Evolutionary conservation across 805 yeast genomes (phyloP).

Genomic region (Candida awuae): DNA sequence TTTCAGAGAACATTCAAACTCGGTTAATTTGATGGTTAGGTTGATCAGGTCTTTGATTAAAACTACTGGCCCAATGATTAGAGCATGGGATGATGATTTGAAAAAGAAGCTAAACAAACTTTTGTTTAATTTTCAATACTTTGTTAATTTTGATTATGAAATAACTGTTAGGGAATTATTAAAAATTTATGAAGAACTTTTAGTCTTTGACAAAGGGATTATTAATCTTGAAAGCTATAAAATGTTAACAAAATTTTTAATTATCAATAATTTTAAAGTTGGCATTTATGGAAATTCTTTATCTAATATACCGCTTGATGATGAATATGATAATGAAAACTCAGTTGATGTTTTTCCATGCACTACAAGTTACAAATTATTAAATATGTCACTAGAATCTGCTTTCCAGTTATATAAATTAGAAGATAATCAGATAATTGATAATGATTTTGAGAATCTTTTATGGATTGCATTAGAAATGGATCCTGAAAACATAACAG

Average conservation of each 20-base stretch:
- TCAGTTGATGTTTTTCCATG: slow-evolving; percentile 20
- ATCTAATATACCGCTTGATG: slow-evolving; percentile 20
- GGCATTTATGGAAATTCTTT: slow-evolving; percentile 24
- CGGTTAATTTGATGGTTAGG: slow-evolving; percentile 36
- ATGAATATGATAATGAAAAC: slow-evolving; percentile 19
- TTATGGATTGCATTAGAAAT: slow-evolving; percentile 30
- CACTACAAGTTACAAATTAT: slow-evolving; percentile 26
- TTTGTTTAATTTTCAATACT: slow-evolving; percentile 31
- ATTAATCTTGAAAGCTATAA: slow-evolving; percentile 27
- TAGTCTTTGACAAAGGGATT: slow-evolving; percentile 36
- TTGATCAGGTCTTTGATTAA: slow-evolving; percentile 39
- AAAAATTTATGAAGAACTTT: slow-evolving; percentile 37
- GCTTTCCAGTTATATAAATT: slow-evolving; percentile 25
- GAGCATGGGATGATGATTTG: slow-evolving; percentile 24
- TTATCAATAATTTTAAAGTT: slow-evolving; percentile 28
- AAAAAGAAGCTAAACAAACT: slow-evolving; percentile 31
- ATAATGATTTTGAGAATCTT: slow-evolving; percentile 16
- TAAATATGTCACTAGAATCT: slow-evolving; percentile 23
- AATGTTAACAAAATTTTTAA: slow-evolving; percentile 24
- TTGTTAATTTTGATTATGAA: slow-evolving; percentile 28
- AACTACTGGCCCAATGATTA: slow-evolving; percentile 51
- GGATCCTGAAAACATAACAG: slow-evolving; percentile 17
- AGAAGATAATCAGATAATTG: slow-evolving; percentile 11
- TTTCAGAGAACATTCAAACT: slow-evolving; percentile 32
- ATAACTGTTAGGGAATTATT: slow-evolving; percentile 32